These are phyloP conservation scores for Chaetomium fimeti DNA, from an alignment of 495 filamentous ascomycete species.

Conservation along the genomic window DNA sequence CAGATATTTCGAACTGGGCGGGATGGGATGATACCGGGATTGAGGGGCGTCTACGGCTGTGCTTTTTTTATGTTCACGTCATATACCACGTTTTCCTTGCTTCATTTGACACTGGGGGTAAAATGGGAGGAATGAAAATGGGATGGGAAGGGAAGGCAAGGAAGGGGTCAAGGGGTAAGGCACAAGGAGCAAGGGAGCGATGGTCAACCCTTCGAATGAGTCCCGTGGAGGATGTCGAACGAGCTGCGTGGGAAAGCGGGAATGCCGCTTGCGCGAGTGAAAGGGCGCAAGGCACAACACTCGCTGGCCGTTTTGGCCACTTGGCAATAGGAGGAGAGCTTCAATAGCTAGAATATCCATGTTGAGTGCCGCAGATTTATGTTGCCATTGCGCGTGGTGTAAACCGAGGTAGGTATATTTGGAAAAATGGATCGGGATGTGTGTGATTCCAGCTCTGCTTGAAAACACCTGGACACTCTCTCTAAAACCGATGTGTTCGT, in stretches of 20 bases:
- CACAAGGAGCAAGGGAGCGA: too few relatives aligned
- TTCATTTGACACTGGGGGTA: background rate
- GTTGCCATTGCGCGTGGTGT: too few relatives aligned
- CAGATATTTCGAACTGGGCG: constrained; percentile 3
- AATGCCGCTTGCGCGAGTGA: background rate
- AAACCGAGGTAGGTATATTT: too few relatives aligned
- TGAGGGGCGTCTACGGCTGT: constrained; percentile 7
- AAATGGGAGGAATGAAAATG: background rate
- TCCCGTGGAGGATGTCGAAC: background rate
- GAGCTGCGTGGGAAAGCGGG: background rate
- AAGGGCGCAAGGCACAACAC: background rate
- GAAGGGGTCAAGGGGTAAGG: background rate
- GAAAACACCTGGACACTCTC: too few relatives aligned
- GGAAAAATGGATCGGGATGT: too few relatives aligned
- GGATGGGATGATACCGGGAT: constrained; percentile 9
- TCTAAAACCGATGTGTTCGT: too few relatives aligned
- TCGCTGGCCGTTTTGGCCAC: background rate
- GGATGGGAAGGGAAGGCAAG: background rate
- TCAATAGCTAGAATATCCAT: too few relatives aligned
- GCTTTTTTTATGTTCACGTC: background rate
- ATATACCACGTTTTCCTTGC: constrained; percentile 12
- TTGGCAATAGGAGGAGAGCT: too few relatives aligned
- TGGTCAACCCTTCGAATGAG: background rate
- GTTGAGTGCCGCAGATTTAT: too few relatives aligned
- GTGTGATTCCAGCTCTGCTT: too few relatives aligned